Evolutionary conservation across 2,329 filamentous ascomycete genomes (phyloP), one percentile per base, ranked within the genome.

Genomic region (Fusarium sp.): DNA sequence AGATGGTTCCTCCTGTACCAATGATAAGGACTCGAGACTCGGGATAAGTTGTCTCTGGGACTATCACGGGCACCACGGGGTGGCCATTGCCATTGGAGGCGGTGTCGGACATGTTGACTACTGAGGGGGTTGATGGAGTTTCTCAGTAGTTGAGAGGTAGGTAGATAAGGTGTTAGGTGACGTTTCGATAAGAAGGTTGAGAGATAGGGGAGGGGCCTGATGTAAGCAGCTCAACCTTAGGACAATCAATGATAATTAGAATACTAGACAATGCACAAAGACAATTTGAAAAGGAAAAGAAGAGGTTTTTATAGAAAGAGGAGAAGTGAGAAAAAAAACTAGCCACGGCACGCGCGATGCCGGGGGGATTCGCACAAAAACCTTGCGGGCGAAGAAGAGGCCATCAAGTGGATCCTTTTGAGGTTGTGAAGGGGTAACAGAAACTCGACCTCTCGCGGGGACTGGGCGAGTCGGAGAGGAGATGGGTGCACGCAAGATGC

Each of bases 1-100:
- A 98, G 79, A 98, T 98, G 8, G 93, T 95, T 52, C 93, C 93
- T 69, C 94, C 95, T 14, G 95, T 98, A 86, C 97, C 96, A 82
- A 98, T 94, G 79, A 98, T 93, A 74, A 98, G 87, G 14, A 98
- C 93, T 68, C 94, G 89, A 27, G 94, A 94, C 82, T 97, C 94
- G 13, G 92, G 93, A 67, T 87, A 86, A 10, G 80, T 82, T 58
- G 75, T 71, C 63, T 75, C 77, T 33, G 69, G 71, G 13, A 69
- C 64, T 20, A 65, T 58, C 29, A 54, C 27, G 27, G 27, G 11
- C 11, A 68, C 47, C n/a, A 65, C 52, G 27, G 69, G 67, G n/a
- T 69, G 57, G 59, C 58, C 50, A 40, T 59, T 70, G 63, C 58
- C 54, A 40, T 59, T 70, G 50, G 65, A 64, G 63, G 52, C 52